Base-by-base conservation (phyloP, 345 rosid genomes). In the Citrus mangshanensis region DNA sequence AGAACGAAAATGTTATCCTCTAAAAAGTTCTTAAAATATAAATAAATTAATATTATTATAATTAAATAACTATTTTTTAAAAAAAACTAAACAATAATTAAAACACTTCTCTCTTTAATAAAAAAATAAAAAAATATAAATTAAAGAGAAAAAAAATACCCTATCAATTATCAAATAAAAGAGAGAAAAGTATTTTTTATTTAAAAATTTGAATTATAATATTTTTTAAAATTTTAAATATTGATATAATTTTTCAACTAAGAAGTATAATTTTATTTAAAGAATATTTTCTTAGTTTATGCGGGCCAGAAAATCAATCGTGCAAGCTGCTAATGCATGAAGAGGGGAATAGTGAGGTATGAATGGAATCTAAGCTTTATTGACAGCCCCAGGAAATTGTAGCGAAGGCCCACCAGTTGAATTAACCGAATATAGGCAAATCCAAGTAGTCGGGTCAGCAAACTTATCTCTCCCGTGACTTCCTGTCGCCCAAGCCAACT, bases 321-420 rank as follows among this genome's bases (percentile, higher is more conserved):
- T 46, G 51, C 51, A 46, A 46, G 9, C 28, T 25, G 7, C 40
- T 30, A 28, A 16, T 28, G n/a, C 67, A 30, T 22, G 61, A 21
- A 2, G 24, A 22, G 24, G 25, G 28, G 10, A 35, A 85, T 73
- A 79, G 75, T 67, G 87, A 84, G 84, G 37, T 21, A 14, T 30
- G 28, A 76, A 86, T 74, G 87, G 91, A 86, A 88, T 86, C 89
- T 76, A 64, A 72, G 81, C 78, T 70, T 76, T 73, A 54, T 22
- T 68, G 58, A 32, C 58, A 82, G 68, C 71, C 67, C 35, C 49
- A 32, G 66, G 35, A 30, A 37, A 64, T 56, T 63, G 5, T 18
- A 61, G 28, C 0, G 56, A 25, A 75, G 82, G 68, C 75, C 84
- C 84, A 83, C 81, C 61, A 32, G 59, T 65, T 38, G 54, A 62